phyloP scores from a whole-genome alignment of 768 basidiomycete genomes.

The Suillus clintonianus region DNA sequence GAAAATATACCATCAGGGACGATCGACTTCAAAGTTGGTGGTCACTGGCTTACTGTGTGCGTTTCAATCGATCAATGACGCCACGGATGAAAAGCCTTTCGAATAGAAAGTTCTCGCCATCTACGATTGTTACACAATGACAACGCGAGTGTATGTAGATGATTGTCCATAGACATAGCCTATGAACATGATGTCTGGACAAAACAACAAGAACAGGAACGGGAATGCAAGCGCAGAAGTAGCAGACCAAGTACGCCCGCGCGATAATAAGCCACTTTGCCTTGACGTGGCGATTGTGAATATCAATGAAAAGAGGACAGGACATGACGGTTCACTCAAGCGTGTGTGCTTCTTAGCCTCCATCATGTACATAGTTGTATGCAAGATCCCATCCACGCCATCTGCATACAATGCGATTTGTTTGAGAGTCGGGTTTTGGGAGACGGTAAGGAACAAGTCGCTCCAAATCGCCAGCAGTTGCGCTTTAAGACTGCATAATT shows the following conservation, averaged over 20 bases:
- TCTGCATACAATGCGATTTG: slow-evolving; percentile 42
- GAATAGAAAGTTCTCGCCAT: neutral
- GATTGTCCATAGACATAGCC: too few relatives aligned
- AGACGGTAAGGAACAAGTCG: slow-evolving; percentile 49
- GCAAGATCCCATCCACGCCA: slow-evolving; percentile 35
- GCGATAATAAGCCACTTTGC: neutral
- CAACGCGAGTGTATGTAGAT: too few relatives aligned
- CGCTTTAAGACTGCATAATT: slow-evolving; percentile 51
- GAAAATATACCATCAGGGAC: neutral
- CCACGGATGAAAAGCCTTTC: neutral
- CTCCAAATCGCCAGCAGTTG: slow-evolving; percentile 63
- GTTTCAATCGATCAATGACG: too few relatives aligned
- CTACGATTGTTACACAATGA: neutral
- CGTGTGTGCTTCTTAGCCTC: slow-evolving; percentile 56
- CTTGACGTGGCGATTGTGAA: neutral
- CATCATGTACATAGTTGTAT: slow-evolving; percentile 57
- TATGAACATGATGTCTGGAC: too few relatives aligned
- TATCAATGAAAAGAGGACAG: neutral
- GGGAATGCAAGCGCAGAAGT: neutral
- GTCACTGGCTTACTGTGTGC: neutral
- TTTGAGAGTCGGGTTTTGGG: slow-evolving; percentile 49
- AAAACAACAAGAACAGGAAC: too few relatives aligned
- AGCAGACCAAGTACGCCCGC: neutral
- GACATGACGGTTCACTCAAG: slow-evolving; percentile 39
- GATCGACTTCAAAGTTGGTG: neutral